These are phyloP conservation scores for Angomonas deanei DNA, from an alignment of 208 protist species.

Conservation along the genomic window DNA sequence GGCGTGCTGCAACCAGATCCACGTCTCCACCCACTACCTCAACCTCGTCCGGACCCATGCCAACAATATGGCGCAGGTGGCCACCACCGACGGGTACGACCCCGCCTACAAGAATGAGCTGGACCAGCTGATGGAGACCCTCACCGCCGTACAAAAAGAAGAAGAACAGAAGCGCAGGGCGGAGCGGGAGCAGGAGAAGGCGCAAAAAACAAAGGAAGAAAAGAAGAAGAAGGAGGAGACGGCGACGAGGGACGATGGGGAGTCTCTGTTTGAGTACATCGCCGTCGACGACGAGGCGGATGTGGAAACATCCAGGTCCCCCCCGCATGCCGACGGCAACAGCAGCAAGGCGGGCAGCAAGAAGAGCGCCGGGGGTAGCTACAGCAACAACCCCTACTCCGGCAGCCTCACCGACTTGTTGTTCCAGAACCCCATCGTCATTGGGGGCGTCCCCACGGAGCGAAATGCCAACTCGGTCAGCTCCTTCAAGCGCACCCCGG, in stretches of 20 bases:
- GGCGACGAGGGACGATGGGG: slow-evolving; percentile 6
- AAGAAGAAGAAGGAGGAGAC: neutral
- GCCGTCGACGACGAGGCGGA: slow-evolving; percentile 32
- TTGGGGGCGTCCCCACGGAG: neutral
- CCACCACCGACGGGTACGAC: slow-evolving; percentile 2
- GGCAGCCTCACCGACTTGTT: slow-evolving; percentile 16
- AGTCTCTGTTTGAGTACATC: slow-evolving; percentile 33
- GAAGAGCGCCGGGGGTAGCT: slow-evolving; percentile 20
- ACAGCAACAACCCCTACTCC: slow-evolving; percentile 33
- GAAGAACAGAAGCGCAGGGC: neutral
- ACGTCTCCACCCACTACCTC: slow-evolving; percentile 63
- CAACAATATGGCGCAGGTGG: slow-evolving; percentile 9
- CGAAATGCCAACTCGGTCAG: neutral
- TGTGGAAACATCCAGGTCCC: slow-evolving; percentile 17
- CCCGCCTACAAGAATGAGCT: neutral
- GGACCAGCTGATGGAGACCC: slow-evolving; percentile 8
- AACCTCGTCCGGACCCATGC: slow-evolving; percentile 17
- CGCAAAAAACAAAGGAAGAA: neutral
- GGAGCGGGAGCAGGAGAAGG: neutral
- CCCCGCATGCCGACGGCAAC: neutral
- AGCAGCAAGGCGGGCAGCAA: neutral
- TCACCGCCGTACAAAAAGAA: slow-evolving; percentile 20
- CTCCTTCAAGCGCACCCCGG: neutral
- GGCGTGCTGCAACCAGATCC: slow-evolving; percentile 84
- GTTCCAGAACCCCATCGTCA: neutral